A percentile compares a stretch with the other conserved stretches of the same genome.
These are phyloP conservation scores for Chlamydomonas sp. DNA, from an alignment of 139 green algal species.

Conservation along the genomic window DNA sequence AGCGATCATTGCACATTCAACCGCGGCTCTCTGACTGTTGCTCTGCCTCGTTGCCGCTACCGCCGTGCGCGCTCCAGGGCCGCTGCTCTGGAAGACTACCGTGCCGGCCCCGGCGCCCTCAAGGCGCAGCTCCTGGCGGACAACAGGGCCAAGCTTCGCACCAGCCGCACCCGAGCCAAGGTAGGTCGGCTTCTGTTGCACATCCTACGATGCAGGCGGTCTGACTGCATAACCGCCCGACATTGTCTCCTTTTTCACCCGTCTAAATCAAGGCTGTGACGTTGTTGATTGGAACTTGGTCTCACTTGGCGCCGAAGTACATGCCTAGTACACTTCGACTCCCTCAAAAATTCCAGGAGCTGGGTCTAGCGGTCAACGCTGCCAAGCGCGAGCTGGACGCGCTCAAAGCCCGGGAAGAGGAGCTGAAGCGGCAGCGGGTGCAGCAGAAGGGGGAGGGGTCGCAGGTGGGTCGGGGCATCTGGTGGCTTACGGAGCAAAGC, in stretches of 20 bases:
- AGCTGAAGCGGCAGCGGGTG: slow-evolving; percentile 41
- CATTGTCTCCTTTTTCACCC: too few species aligned
- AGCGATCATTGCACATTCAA: neutral
- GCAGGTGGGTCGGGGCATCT: slow-evolving; percentile 38
- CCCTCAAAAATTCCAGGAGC: slow-evolving; percentile 24
- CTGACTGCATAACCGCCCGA: neutral
- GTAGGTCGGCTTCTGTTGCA: neutral
- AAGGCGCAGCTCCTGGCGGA: slow-evolving; percentile 49
- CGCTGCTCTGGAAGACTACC: slow-evolving; percentile 46
- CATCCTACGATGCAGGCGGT: neutral
- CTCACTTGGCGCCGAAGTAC: neutral
- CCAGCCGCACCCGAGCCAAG: slow-evolving; percentile 40
- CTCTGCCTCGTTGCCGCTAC: neutral
- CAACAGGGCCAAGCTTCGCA: slow-evolving; percentile 45
- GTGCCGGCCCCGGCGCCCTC: slow-evolving; percentile 37
- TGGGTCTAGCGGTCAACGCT: slow-evolving; percentile 51
- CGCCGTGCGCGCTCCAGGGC: slow-evolving; percentile 2
- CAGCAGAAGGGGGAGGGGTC: slow-evolving; percentile 33
- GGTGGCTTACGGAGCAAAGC: neutral
- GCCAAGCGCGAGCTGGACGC: slow-evolving; percentile 59
- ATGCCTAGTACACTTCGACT: neutral
- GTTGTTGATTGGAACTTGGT: too few species aligned
- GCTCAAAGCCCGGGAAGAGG: slow-evolving; percentile 38
- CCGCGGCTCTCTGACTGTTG: neutral
- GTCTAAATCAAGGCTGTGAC: too few species aligned